Evolutionary conservation across 768 basidiomycete genomes (phyloP), one percentile per base, ranked within the genome.

Genomic region (Tricholoma hemisulphureum): DNA sequence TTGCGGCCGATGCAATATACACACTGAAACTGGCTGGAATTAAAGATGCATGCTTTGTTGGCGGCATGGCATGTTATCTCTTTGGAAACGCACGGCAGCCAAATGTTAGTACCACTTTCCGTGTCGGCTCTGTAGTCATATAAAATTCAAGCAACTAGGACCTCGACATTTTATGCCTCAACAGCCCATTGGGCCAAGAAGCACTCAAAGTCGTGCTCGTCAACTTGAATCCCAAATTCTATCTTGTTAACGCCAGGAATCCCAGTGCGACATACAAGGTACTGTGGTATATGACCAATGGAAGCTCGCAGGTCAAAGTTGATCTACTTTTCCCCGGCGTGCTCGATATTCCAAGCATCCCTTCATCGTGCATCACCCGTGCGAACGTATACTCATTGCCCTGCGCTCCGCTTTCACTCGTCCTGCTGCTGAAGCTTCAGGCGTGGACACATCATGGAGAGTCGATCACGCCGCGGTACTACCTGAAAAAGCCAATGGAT

Each of bases 111-210:
- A 39, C 50, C 20, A 13, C 6, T 6, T 10, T n/a, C 23, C 13
- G 18, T n/a, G 8, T 43, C 29, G 26, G n/a, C n/a, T n/a, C n/a
- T 18, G 13, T 24, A n/a, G 9, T 23, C 35, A 26, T 11, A 16
- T 20, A 11, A 13, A 51, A 3, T 8, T 13, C 23, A 10, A 18
- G 11, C 28, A 43, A 32, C 13, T 13, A 77, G 77, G 76, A 76
- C 48, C 56, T 76, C 13, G 76, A 77, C 51, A 63, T 78, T 5
- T 62, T 75, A 32, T 71, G 75, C 16, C 62, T 75, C 32, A 69
- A 70, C 14, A 31, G 5, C 55, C 63, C 43, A 34, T 51, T 49
- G 20, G 51, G 20, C 62, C 63, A 60, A 71, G 76, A 64, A 46
- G 43, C 4, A 56, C 32, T 78, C 45, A 77, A 78, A 53, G 52